Evolutionary conservation across 164 flowering plant species (phyloP).

Genomic region (Nelumbo lutea): DNA sequence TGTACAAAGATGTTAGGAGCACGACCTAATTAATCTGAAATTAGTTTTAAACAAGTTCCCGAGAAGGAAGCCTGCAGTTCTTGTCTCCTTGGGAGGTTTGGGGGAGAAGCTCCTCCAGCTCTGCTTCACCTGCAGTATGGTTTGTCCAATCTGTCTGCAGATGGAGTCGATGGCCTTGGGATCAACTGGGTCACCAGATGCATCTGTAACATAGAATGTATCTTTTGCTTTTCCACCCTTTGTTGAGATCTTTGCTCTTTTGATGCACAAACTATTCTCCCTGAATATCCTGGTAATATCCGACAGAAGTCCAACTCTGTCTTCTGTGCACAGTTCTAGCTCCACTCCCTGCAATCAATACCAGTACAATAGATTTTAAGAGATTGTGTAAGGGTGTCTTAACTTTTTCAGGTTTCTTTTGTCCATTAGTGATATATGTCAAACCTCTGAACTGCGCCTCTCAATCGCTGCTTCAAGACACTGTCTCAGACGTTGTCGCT

Average conservation of each 20-base stretch:
- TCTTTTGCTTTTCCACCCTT: slow-evolving; percentile 59
- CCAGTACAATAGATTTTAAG: slow-evolving; percentile 3
- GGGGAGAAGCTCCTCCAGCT: slow-evolving; percentile 20
- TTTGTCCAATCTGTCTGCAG: slow-evolving; percentile 55
- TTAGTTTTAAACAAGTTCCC: slow-evolving; percentile 58
- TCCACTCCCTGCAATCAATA: slow-evolving; percentile 59
- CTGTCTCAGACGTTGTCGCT: slow-evolving; percentile 36
- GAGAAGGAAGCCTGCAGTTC: slow-evolving; percentile 43
- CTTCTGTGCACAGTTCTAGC: slow-evolving; percentile 66
- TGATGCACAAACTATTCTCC: slow-evolving; percentile 70
- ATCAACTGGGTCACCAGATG: slow-evolving; percentile 68
- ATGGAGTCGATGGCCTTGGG: slow-evolving; percentile 63
- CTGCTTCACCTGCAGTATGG: slow-evolving; percentile 47
- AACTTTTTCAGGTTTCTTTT: background rate
- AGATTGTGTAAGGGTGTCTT: background rate
- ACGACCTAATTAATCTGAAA: slow-evolving; percentile 51
- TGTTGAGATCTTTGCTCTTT: slow-evolving; percentile 76
- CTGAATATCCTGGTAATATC: slow-evolving; percentile 82
- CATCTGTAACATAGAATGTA: slow-evolving; percentile 75
- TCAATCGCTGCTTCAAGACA: slow-evolving; percentile 54
- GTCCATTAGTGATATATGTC: background rate
- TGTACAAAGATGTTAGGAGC: slow-evolving; percentile 22
- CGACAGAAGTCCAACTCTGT: slow-evolving; percentile 49
- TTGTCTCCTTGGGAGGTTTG: slow-evolving; percentile 39
- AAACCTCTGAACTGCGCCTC: slow-evolving; percentile 44